Conservation (phyloP, 2,329 filamentous ascomycete genomes). For the Colletotrichum magnum region DNA sequence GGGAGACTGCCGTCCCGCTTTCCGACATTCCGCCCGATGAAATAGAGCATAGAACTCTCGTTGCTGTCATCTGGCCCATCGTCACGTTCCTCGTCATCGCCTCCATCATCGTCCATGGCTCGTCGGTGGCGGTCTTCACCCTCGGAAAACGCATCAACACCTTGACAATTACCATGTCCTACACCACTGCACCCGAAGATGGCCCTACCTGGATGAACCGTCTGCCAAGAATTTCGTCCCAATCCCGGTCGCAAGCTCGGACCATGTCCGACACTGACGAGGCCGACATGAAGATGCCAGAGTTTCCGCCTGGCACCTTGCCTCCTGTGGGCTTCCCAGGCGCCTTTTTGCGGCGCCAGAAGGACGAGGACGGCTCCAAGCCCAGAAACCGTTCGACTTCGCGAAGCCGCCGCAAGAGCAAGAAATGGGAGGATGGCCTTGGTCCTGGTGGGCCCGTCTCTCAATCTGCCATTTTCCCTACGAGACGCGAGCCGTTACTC, state of each 20-base stretch:
- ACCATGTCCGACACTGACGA: constrained; percentile 85
- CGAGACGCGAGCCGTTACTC: constrained; percentile 53
- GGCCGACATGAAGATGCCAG: constrained; percentile 72
- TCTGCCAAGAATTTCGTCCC: constrained; percentile 78
- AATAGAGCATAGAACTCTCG: constrained; percentile 75
- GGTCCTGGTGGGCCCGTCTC: constrained; percentile 89
- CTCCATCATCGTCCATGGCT: constrained; percentile 96
- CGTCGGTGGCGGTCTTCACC: constrained; percentile 98
- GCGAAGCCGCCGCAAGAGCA: constrained; percentile 73
- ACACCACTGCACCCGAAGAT: constrained; percentile 90
- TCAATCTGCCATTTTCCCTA: constrained; percentile 89
- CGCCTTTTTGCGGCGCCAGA: constrained; percentile 85
- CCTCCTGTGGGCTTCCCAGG: constrained; percentile 80
- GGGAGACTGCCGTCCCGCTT: constrained; percentile 80
- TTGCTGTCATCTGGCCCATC: constrained; percentile 95
- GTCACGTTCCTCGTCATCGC: constrained; percentile 93
- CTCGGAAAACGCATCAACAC: constrained; percentile 99
- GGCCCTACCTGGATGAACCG: constrained; percentile 96
- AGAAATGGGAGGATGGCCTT: constrained; percentile 78
- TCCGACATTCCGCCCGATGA: constrained; percentile 69
- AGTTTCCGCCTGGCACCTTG: constrained; percentile 77
- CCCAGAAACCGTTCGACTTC: constrained; percentile 62
- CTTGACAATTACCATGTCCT: constrained; percentile 93
- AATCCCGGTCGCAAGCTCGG: constrained; percentile 85
- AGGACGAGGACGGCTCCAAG: constrained; percentile 77